A percentile compares a stretch with the other conserved stretches of the same genome.
Conservation (phyloP, 2,329 filamentous ascomycete species). For the Fonsecaea multimorphosa region DNA sequence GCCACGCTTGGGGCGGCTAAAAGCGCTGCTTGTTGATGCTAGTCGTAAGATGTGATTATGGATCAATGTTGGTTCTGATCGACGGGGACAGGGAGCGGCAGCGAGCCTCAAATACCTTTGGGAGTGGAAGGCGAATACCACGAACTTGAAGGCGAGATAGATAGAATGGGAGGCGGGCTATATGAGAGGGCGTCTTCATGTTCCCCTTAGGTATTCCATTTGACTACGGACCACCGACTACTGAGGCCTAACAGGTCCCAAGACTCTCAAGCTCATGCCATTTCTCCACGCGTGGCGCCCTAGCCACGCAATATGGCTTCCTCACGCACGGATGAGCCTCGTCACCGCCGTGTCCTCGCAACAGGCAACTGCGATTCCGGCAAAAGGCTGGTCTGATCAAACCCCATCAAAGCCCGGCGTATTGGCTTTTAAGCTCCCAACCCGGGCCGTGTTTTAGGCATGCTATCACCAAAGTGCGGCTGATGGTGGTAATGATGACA, state of each 20-base stretch:
- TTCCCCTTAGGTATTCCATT: background rate
- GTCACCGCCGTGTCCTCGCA: conserved; percentile 24
- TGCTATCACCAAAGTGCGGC: conserved; percentile 9
- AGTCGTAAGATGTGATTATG: conserved; percentile 14
- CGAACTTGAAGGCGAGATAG: background rate
- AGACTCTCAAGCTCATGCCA: conserved; percentile 15
- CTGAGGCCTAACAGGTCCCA: background rate
- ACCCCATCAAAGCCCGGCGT: background rate
- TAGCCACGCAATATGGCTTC: conserved; percentile 38
- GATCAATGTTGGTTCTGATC: conserved; percentile 7
- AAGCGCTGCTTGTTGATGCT: conserved; percentile 4
- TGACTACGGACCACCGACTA: conserved; percentile 8
- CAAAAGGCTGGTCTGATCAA: conserved; percentile 9
- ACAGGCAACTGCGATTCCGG: conserved; percentile 32
- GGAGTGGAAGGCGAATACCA: conserved; percentile 5
- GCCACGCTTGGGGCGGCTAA: conserved; percentile 7
- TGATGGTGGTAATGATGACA: conserved; percentile 25
- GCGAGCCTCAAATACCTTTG: conserved; percentile 10
- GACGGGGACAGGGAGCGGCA: background rate
- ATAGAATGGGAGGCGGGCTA: conserved; percentile 1
- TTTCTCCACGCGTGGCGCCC: conserved; percentile 31
- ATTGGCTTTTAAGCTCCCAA: background rate
- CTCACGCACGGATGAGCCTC: conserved; percentile 28
- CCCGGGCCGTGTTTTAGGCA: background rate
- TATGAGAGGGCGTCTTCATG: background rate